These are phyloP conservation scores for Yamadazyma kanchanaburiensis DNA, from an alignment of 1,139 yeast species.

Conservation along the genomic window DNA sequence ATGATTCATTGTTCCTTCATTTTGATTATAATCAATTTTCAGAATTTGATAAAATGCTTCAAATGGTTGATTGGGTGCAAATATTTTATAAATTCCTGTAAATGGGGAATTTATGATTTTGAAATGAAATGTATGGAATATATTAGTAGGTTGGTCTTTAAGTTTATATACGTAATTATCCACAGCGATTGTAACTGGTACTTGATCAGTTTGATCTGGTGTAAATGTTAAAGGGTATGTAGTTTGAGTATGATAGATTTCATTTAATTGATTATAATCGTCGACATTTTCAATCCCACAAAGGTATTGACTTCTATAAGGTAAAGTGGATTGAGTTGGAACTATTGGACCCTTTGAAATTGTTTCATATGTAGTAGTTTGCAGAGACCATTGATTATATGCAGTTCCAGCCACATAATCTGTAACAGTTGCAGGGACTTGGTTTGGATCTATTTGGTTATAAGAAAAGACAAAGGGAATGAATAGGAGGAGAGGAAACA, in stretches of 20 bases:
- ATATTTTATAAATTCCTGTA: conserved; percentile 6
- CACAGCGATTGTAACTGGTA: conserved; percentile 5
- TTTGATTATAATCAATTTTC: conserved; percentile 2
- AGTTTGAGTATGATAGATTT: conserved; percentile 6
- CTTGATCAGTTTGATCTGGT: conserved; percentile 3
- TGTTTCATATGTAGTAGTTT: too few relatives aligned
- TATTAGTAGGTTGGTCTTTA: conserved; percentile 3
- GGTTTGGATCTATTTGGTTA: conserved; percentile 1
- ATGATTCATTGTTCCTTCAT: conserved; percentile 6
- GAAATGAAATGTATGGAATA: conserved; percentile 5
- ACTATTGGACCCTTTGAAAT: conserved; percentile 1
- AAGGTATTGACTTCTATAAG: conserved; percentile 4
- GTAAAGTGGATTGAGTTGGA: conserved; percentile 1
- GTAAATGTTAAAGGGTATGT: conserved; percentile 5
- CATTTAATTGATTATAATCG: conserved; percentile 3
- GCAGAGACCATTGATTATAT: too few relatives aligned
- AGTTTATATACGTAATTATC: conserved; percentile 5
- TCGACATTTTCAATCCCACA: conserved; percentile 5
- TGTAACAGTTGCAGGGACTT: background rate
- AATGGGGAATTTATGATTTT: conserved; percentile 5
- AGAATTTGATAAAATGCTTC: conserved; percentile 5
- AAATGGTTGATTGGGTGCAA: conserved; percentile 6
- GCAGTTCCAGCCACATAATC: conserved; percentile 1
- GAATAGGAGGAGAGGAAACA: too few relatives aligned
- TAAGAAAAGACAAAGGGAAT: too few relatives aligned